Base-by-base conservation (phyloP, 345 rosid genomes). In the Dovyalis caffra region DNA sequence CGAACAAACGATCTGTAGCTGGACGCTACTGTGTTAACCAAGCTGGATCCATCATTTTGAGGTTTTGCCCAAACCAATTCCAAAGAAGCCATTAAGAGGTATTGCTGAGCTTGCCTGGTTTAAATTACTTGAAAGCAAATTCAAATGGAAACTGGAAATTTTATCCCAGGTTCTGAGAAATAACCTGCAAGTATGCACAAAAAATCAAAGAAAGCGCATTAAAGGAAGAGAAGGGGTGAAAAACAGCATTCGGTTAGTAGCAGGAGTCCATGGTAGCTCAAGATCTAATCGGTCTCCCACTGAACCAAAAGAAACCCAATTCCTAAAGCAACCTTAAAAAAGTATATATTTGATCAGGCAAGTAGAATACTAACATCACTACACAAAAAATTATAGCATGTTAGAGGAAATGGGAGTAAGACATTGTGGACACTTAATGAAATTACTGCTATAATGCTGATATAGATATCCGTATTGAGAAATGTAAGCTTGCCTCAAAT, bases 401-500 rank as follows among this genome's bases (percentile, higher is more conserved):
- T 20, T 4, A 20, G 14, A 69, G 9, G 12, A 11, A 9, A 53
- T 32, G 18, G 3, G 29, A 40, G 6, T 2, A 14, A 43, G 47
- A 43, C 47, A 5, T 6, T 68, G 40, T 26, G 69, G 26, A 47
- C 6, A 64, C 16, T 32, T n/a, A 1, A 37, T 23, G 33, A 29
- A 75, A 26, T 16, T 25, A 18, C 0, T 23, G 25, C 33, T 25
- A 23, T 20, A 63, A 23, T 74, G 63, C 23, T 11, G 33, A 28
- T 58, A 3, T 6, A 29, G 31, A 51, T 23, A 23, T 28, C 5
- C 0, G 26, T 14, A 35, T 11, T 7, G 63, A 78, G 62, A 31
- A 53, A 29, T 35, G 29, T 28, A 68, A 68, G 51, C 79, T 75
- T 76, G 67, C 83, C 77, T 76, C 69, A 18, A 28, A 21, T 71